phyloP scores from a whole-genome alignment of 108 stramenopile genomes.

The Aurantiochytrium sp. region DNA sequence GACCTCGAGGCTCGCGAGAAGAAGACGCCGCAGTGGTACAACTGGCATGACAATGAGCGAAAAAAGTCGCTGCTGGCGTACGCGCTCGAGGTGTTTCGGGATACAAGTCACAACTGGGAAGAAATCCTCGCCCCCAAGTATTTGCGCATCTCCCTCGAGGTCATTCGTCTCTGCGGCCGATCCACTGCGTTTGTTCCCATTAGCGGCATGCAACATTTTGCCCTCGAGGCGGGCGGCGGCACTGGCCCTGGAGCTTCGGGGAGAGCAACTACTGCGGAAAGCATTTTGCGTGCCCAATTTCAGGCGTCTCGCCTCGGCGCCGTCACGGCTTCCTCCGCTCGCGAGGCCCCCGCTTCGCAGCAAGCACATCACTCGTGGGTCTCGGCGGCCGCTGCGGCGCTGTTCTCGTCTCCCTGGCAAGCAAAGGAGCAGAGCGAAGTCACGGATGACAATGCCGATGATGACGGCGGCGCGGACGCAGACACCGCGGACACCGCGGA shows the following conservation, averaged over 20 bases:
- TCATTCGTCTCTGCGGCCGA: neutral
- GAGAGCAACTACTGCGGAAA: neutral
- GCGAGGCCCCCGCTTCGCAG: too few relatives aligned
- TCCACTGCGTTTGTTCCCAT: neutral
- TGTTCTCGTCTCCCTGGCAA: too few relatives aligned
- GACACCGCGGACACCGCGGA: neutral
- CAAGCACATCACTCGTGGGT: too few relatives aligned
- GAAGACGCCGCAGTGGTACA: neutral
- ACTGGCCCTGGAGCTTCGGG: neutral
- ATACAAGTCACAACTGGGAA: neutral
- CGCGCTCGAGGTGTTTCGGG: neutral
- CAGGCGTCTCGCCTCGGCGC: neutral
- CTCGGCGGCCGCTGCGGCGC: too few relatives aligned
- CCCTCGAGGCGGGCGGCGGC: too few relatives aligned
- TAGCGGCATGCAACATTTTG: neutral
- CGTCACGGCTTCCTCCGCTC: neutral
- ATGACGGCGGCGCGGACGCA: neutral
- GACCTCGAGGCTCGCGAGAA: neutral
- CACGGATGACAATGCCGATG: neutral
- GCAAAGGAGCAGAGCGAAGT: too few relatives aligned
- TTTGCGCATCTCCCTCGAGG: neutral
- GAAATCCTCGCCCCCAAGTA: neutral
- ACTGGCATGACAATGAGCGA: neutral
- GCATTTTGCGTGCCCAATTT: neutral
- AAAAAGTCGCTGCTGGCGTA: slow-evolving; percentile 1